These are phyloP conservation scores for Phaseolus coccineus DNA, from an alignment of 331 rosid genomes.

Conservation along the genomic window DNA sequence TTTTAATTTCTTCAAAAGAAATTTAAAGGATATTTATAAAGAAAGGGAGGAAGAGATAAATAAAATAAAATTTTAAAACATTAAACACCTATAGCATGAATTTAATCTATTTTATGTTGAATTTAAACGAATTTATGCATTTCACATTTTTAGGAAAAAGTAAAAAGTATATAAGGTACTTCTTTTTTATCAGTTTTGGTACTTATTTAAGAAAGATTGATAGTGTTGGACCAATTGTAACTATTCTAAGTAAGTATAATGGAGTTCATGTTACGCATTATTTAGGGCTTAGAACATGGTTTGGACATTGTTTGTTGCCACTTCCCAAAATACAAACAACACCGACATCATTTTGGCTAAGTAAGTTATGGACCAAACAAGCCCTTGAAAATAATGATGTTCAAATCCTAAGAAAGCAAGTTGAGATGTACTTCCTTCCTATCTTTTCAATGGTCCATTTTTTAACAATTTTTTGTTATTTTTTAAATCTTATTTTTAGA, in stretches of 20 bases:
- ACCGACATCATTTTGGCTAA: not conserved
- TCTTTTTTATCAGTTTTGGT: not conserved
- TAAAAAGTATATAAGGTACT: not conserved
- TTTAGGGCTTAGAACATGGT: slow-evolving; percentile 33
- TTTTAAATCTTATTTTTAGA: too few relatives aligned
- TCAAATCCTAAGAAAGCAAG: slow-evolving; percentile 35
- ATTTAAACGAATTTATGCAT: not conserved
- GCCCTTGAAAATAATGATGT: not conserved
- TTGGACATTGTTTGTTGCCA: not conserved
- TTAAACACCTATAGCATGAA: too few relatives aligned
- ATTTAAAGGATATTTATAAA: too few relatives aligned
- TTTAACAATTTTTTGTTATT: too few relatives aligned
- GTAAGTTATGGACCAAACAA: slow-evolving; percentile 26
- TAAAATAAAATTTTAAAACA: too few relatives aligned
- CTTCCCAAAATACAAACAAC: not conserved
- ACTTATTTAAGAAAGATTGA: not conserved
- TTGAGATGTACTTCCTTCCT: not conserved
- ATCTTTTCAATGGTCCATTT: too few relatives aligned
- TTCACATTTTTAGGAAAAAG: not conserved
- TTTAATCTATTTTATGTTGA: not conserved
- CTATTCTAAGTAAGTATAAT: not conserved
- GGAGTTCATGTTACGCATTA: slow-evolving; percentile 17
- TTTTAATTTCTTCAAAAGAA: too few relatives aligned
- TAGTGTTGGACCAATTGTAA: not conserved
- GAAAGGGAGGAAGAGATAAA: too few relatives aligned